These are phyloP conservation scores for Camelina laxa DNA, from an alignment of 345 rosid species.

Conservation along the genomic window DNA sequence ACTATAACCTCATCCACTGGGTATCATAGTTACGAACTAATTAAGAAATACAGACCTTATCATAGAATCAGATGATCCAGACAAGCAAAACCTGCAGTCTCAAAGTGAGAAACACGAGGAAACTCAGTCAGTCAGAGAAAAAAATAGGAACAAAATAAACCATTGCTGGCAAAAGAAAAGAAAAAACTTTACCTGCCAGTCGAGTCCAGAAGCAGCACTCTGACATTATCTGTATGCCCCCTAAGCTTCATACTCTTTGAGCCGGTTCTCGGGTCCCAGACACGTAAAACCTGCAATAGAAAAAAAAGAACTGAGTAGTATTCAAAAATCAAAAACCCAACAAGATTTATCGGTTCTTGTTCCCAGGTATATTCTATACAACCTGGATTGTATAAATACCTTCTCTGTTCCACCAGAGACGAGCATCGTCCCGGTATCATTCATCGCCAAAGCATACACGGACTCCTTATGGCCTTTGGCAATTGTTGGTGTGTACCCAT, in stretches of 20 bases:
- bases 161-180: slow-evolving; percentile 4
- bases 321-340: slow-evolving; percentile 25
- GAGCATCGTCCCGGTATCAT: slow-evolving; percentile 84
- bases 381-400: slow-evolving; percentile 51
- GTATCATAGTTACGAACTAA: slow-evolving; percentile 10
- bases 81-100: slow-evolving; percentile 85
- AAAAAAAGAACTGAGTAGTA: slow-evolving; percentile 16
- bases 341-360: background rate
- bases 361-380: slow-evolving; percentile 14
- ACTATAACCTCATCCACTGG: slow-evolving; percentile 22
- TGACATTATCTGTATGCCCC: slow-evolving; percentile 96
- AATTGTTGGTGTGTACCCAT: slow-evolving; percentile 76
- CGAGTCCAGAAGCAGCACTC: slow-evolving; percentile 90
- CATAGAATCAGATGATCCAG: slow-evolving; percentile 99
- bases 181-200: slow-evolving; percentile 74
- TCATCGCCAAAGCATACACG: slow-evolving; percentile 98
- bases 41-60: slow-evolving; percentile 66
- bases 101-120: slow-evolving; percentile 26
- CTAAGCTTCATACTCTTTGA: slow-evolving; percentile 93
- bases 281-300: slow-evolving; percentile 86
- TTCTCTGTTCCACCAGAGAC: slow-evolving; percentile 99
- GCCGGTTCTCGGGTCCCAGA: slow-evolving; percentile 99
- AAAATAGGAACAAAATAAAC: slow-evolving; percentile 2
- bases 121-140: slow-evolving; percentile 29
- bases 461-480: slow-evolving; percentile 99